A percentile compares a stretch with the other conserved stretches of the same genome.
phyloP scores from a whole-genome alignment of 179 eudicot genomes.

The Spergularia azorica region DNA sequence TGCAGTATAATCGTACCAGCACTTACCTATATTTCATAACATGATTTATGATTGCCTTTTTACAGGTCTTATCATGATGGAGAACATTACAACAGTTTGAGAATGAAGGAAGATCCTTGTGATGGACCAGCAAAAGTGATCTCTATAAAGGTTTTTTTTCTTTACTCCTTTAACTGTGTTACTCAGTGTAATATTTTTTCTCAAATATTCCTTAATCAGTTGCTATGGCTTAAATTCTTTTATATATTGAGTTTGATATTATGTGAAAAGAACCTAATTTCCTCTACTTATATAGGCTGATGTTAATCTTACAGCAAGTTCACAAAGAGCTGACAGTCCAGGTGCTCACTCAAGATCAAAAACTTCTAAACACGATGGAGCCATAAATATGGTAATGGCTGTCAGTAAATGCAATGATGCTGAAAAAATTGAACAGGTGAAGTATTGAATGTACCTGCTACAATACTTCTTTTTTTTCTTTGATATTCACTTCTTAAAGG shows the following conservation, averaged over 20 bases:
- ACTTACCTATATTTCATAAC: background rate
- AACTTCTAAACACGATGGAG: conserved; percentile 38
- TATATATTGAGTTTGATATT: conserved; percentile 7
- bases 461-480: background rate
- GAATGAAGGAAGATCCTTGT: conserved; percentile 76
- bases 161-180: background rate
- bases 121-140: conserved; percentile 74
- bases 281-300: conserved; percentile 72
- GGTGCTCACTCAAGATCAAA: conserved; percentile 42
- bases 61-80: conserved; percentile 90
- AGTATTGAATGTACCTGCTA: conserved; percentile 6
- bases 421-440: conserved; percentile 67
- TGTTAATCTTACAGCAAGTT: conserved; percentile 73
- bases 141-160: conserved; percentile 56
- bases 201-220: background rate
- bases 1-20: background rate
- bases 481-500: background rate
- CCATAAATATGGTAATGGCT: conserved; percentile 67
- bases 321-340: conserved; percentile 54
- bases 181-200: no score
- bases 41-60: conserved; percentile 17
- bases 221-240: conserved; percentile 8
- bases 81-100: conserved; percentile 88
- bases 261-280: conserved; percentile 38
- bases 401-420: conserved; percentile 70